Percentiles rank a stretch among this genome's conserved stretches.
phyloP scores from a whole-genome alignment of 371 early-diverging fungal genomes.

The Mortierella sp. region DNA sequence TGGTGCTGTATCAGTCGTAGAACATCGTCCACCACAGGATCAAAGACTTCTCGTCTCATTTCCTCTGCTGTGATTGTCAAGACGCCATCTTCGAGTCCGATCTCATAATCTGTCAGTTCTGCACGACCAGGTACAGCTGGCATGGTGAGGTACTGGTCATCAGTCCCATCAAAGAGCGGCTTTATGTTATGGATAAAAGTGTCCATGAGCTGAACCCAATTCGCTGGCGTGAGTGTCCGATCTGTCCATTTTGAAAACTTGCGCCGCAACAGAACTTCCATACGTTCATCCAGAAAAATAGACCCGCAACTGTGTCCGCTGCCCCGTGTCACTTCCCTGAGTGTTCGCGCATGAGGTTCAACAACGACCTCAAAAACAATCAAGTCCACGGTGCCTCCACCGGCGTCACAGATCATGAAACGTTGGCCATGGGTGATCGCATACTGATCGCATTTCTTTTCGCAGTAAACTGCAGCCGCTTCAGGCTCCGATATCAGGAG shows the following conservation, averaged over 20 bases:
- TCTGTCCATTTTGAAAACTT: conserved; percentile 32
- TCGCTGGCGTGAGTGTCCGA: conserved; percentile 20
- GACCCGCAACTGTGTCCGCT: conserved; percentile 51
- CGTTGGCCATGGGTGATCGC: conserved; percentile 55
- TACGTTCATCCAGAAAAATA: conserved; percentile 47
- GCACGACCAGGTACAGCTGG: conserved; percentile 57
- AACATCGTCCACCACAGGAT: conserved; percentile 52
- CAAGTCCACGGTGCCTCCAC: conserved; percentile 73
- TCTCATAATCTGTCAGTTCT: conserved; percentile 57
- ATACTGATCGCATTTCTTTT: conserved; percentile 64
- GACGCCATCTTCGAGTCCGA: conserved; percentile 55
- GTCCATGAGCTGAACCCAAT: conserved; percentile 40
- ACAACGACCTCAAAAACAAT: conserved; percentile 49
- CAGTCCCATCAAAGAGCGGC: conserved; percentile 29
- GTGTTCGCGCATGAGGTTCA: conserved; percentile 49
- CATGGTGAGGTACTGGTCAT: conserved; percentile 32
- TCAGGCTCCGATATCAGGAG: conserved; percentile 63
- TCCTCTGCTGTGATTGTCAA: conserved; percentile 48
- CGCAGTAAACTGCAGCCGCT: conserved; percentile 65
- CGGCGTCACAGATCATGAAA: conserved; percentile 75
- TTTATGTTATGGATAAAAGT: conserved; percentile 59
- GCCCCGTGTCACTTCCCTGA: conserved; percentile 54
- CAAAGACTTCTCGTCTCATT: conserved; percentile 51
- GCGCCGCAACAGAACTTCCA: conserved; percentile 30
- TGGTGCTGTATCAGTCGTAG: conserved; percentile 47